Percentiles rank a stretch among this genome's conserved stretches.
Conservation (phyloP, 2,329 filamentous ascomycete genomes). For the Geosmithia flava region DNA sequence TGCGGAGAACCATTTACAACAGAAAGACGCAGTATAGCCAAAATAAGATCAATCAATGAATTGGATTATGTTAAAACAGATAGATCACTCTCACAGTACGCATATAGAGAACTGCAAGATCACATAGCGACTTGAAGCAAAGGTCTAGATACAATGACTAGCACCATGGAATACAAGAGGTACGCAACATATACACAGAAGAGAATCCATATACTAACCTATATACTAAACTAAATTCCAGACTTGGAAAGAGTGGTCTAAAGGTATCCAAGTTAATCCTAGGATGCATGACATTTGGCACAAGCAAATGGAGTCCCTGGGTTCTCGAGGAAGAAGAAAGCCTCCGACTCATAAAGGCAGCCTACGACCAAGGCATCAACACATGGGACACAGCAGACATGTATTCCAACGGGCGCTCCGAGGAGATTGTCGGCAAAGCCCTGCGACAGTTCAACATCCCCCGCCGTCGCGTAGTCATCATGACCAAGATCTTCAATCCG, state of each 20-base stretch:
- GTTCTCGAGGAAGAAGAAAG: neutral
- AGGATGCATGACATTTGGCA: constrained; percentile 21
- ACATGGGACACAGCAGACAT: constrained; percentile 31
- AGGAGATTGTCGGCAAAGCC: constrained; percentile 42
- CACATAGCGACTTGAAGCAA: no score
- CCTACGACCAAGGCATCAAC: constrained; percentile 46
- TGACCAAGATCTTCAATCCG: constrained; percentile 37
- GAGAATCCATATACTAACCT: neutral
- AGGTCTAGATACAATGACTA: no score
- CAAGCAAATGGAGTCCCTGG: constrained; percentile 14
- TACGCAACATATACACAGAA: constrained; percentile 5
- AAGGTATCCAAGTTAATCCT: constrained; percentile 27
- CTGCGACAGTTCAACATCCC: constrained; percentile 45
- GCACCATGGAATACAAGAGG: constrained; percentile 10
- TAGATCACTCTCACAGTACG: no score
- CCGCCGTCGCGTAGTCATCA: constrained; percentile 40
- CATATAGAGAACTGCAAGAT: no score
- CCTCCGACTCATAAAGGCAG: constrained; percentile 45
- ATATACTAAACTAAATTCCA: constrained; percentile 2
- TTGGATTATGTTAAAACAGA: no score
- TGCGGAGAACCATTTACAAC: neutral
- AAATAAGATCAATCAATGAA: no score
- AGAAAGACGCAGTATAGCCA: no score
- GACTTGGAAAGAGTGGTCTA: constrained; percentile 24
- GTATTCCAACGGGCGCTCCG: constrained; percentile 43